These are phyloP conservation scores for Ilex aquifolium DNA, from an alignment of 257 asterid genomes.

Conservation along the genomic window DNA sequence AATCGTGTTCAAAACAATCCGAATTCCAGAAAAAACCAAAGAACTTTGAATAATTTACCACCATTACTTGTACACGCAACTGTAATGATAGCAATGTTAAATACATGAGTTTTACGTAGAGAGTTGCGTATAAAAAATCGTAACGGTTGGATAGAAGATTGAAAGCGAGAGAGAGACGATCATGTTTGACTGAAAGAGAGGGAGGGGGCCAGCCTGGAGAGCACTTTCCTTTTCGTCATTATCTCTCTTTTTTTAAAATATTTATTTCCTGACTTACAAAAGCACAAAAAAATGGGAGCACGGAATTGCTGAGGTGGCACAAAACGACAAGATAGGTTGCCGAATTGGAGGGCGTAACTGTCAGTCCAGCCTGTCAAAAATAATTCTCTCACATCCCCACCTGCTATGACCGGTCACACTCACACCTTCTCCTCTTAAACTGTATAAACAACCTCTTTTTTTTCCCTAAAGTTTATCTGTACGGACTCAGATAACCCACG, in stretches of 20 bases:
- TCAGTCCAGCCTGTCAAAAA: constrained; percentile 66
- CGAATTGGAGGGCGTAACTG: constrained; percentile 64
- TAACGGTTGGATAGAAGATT: constrained; percentile 23
- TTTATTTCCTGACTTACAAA: neutral
- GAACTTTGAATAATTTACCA: too few species aligned
- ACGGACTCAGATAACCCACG: constrained; percentile 48
- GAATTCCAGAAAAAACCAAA: too few species aligned
- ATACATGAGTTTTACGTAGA: too few species aligned
- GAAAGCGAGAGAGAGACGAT: constrained; percentile 10
- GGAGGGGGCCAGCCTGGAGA: constrained; percentile 53
- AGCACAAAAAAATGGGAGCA: constrained; percentile 50
- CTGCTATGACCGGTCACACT: too few species aligned
- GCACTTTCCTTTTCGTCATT: constrained; percentile 44
- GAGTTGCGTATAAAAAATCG: neutral
- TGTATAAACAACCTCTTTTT: too few species aligned
- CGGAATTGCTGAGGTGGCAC: constrained; percentile 58
- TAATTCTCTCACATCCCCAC: too few species aligned
- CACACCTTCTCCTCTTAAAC: too few species aligned
- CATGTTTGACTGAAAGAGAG: constrained; percentile 49
- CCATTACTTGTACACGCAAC: too few species aligned
- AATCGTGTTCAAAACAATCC: too few species aligned
- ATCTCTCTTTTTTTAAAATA: constrained; percentile 2
- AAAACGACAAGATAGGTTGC: constrained; percentile 85
- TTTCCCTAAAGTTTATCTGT: constrained; percentile 25
- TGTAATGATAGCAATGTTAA: too few species aligned